These are phyloP conservation scores for Pestalotiopsis sp. DNA, from an alignment of 2,329 filamentous ascomycete species.

Conservation along the genomic window DNA sequence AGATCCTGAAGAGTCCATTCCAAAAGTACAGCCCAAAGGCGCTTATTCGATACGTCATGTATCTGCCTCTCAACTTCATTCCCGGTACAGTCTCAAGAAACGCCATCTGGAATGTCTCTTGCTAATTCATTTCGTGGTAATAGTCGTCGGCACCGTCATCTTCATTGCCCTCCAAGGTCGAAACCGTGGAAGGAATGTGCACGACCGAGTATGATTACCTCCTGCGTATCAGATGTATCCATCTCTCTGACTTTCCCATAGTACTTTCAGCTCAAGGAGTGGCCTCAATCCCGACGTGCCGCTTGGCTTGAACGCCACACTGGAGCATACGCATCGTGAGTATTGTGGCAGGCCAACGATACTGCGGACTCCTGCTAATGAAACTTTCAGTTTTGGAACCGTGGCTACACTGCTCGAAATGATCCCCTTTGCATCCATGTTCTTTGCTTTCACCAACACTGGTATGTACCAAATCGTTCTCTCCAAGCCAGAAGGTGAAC, in stretches of 20 bases:
- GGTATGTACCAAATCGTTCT: constrained; percentile 40
- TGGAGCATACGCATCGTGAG: constrained; percentile 81
- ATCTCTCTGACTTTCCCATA: constrained; percentile 57
- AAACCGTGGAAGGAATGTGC: constrained; percentile 50
- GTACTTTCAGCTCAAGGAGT: constrained; percentile 92
- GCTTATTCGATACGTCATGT: constrained; percentile 79
- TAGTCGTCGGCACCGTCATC: constrained; percentile 76
- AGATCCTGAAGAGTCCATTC: constrained; percentile 60
- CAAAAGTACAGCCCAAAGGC: constrained; percentile 61
- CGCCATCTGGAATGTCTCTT: neutral
- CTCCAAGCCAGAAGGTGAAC: neutral
- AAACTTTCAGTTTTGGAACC: constrained; percentile 60
- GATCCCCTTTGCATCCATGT: constrained; percentile 78
- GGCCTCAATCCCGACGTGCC: constrained; percentile 66
- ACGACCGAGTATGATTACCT: constrained; percentile 51
- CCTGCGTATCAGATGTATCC: constrained; percentile 8
- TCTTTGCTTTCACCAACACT: constrained; percentile 89
- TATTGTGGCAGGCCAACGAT: constrained; percentile 21
- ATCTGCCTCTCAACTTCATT: constrained; percentile 90
- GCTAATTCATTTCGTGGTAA: neutral
- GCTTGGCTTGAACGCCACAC: constrained; percentile 72
- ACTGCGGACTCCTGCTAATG: constrained; percentile 10
- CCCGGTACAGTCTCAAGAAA: constrained; percentile 50
- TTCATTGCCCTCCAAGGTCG: constrained; percentile 80
- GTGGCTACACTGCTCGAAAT: constrained; percentile 83